phyloP scores from a whole-genome alignment of 2,329 filamentous ascomycete species.

The Fusarium humuli region DNA sequence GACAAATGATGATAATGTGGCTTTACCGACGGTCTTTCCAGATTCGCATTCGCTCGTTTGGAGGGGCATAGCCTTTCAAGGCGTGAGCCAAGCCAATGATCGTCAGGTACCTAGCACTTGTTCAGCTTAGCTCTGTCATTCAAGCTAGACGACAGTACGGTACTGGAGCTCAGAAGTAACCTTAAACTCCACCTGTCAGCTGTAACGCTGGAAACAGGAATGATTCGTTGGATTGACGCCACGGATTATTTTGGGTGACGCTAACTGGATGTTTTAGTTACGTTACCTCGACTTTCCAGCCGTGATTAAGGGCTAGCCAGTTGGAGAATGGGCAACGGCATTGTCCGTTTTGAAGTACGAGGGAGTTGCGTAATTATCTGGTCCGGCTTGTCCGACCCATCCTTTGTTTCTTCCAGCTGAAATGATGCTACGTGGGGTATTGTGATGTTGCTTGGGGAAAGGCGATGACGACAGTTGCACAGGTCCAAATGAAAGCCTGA shows the following conservation, averaged over 20 bases:
- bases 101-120: rapidly evolving
- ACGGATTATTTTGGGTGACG: neutral
- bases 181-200: neutral
- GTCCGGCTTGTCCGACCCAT: neutral
- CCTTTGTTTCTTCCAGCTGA: neutral
- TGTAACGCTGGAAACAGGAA: neutral
- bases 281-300: neutral
- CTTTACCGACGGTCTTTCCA: neutral
- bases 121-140: neutral
- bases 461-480: neutral
- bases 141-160: neutral
- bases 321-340: neutral
- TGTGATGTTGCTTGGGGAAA: neutral
- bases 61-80: neutral
- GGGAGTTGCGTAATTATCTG: neutral
- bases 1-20: neutral
- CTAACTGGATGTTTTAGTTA: neutral
- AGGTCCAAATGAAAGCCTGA: too few species aligned
- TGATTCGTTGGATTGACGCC: neutral
- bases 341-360: neutral
- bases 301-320: neutral
- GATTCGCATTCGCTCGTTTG: neutral
- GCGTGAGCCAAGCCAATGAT: neutral
- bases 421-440: rapidly evolving
- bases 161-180: neutral